Percentiles rank a stretch among this genome's conserved stretches.
Conservation (phyloP, 1,139 yeast genomes). For the Pichia sp. region DNA sequence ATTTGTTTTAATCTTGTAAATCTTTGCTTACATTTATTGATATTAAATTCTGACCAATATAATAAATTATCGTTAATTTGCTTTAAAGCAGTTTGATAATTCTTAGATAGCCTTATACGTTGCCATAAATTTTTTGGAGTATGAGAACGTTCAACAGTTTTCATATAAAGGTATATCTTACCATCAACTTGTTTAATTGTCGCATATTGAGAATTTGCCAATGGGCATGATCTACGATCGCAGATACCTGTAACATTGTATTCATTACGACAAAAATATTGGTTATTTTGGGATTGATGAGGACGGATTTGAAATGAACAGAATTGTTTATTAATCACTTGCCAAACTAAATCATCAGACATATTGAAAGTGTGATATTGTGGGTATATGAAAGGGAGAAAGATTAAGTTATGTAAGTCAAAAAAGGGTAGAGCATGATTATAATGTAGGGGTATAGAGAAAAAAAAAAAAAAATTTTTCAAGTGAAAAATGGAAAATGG, state of each 20-base stretch:
- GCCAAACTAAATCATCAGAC: conserved; percentile 42
- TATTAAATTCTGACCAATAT: conserved; percentile 88
- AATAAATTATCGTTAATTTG: conserved; percentile 83
- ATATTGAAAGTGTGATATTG: background rate
- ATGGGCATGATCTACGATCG: conserved; percentile 87
- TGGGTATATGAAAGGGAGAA: background rate
- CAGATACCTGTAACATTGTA: conserved; percentile 78
- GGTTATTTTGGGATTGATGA: conserved; percentile 44
- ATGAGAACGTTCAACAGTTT: conserved; percentile 95
- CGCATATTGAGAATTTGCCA: conserved; percentile 93
- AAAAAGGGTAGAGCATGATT: background rate
- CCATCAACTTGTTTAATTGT: conserved; percentile 90
- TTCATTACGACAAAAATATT: conserved; percentile 53
- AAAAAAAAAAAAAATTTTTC: background rate
- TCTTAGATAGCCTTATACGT: conserved; percentile 79
- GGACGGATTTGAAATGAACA: conserved; percentile 47
- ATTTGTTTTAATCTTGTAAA: conserved; percentile 91
- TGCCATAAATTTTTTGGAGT: conserved; percentile 94
- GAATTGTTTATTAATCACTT: conserved; percentile 52
- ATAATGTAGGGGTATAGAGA: background rate
- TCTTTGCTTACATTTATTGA: conserved; percentile 93
- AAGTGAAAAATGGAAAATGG: background rate
- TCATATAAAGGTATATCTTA: conserved; percentile 83
- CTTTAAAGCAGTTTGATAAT: conserved; percentile 76
- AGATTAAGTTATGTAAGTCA: no score